Base-by-base conservation (phyloP, 2,329 filamentous ascomycete genomes). In the Stagonosporopsis rhizophila region DNA sequence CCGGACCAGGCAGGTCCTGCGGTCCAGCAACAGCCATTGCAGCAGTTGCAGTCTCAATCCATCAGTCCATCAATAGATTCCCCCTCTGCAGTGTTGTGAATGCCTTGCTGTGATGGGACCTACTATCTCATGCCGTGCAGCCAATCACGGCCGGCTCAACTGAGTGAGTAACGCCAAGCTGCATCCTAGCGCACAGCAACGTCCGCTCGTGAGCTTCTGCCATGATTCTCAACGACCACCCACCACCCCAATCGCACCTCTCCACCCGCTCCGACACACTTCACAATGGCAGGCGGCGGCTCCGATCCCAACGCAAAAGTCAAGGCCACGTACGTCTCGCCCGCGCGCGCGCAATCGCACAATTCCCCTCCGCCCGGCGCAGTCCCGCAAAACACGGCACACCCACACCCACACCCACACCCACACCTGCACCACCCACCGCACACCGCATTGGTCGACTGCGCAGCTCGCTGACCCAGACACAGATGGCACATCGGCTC, bases 401-500 rank as follows among this genome's bases (percentile, higher is more conserved):
- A 41, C 57, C 49, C 49, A 37, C 44, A 50, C 50, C 8, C 28
- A 27, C 25, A 27, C 25, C 4, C n/a, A 48, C 11, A n/a, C 28
- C 46, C 52, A n/a, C n/a, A n/a, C n/a, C n/a, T n/a, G n/a, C n/a
- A n/a, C n/a, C 28, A 25, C 38, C 49, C 44, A 23, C 44, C 30
- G n/a, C 44, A 23, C 20, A 34, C 30, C 46, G 14, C 52, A 46
- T 11, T 11, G 23, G 22, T 22, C 47, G 17, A 41, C 17, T 53
- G 53, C 52, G 64, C 67, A 52, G 65, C 59, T 61, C 22, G 54
- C 54, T 57, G 54, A 57, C 54, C 44, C 15, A 23, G 2, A 39
- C 46, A 59, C 54, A 75, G 73, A 66, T 75, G 66, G 65, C 70
- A 73, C 65, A 74, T 75, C 52, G 73, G 73, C 60, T 65, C 57